Conservation (phyloP, 371 early-diverging fungal species). For the Dinochytrium kinnereticum region DNA sequence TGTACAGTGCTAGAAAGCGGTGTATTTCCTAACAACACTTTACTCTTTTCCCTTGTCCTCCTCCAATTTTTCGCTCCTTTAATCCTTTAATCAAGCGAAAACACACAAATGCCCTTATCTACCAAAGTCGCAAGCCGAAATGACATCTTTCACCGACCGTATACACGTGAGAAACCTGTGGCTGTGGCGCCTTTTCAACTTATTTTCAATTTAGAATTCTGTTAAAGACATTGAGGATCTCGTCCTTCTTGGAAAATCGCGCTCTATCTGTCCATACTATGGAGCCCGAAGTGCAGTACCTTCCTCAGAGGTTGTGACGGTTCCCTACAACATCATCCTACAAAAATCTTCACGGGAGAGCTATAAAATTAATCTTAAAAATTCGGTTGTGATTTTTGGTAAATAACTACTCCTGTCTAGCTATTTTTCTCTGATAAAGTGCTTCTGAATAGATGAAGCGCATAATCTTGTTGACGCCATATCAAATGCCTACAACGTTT, state of each 20-base stretch:
- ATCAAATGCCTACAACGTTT: slow-evolving; percentile 39
- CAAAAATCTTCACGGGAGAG: slow-evolving; percentile 76
- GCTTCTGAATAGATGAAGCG: slow-evolving; percentile 75
- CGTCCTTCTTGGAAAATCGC: slow-evolving; percentile 65
- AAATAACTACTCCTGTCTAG: slow-evolving; percentile 10
- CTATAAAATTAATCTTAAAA: slow-evolving; percentile 72
- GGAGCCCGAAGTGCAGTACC: slow-evolving; percentile 69
- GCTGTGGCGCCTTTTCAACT: neutral
- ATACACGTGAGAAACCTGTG: neutral
- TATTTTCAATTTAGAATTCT: slow-evolving; percentile 37
- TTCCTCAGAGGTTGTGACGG: slow-evolving; percentile 63
- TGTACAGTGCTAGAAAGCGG: slow-evolving; percentile 19
- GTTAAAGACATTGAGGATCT: slow-evolving; percentile 89
- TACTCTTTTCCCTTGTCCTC: too few species aligned
- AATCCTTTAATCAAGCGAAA: slow-evolving; percentile 2
- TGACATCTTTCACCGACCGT: neutral
- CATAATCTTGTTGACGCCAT: slow-evolving; percentile 71
- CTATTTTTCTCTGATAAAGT: neutral
- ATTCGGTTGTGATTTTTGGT: slow-evolving; percentile 77
- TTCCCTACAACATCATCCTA: slow-evolving; percentile 88
- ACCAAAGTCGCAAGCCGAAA: slow-evolving; percentile 39
- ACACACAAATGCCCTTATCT: slow-evolving; percentile 48
- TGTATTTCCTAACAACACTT: slow-evolving; percentile 8
- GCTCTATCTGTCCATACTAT: slow-evolving; percentile 89
- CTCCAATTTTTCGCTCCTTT: neutral